Evolutionary conservation across 805 yeast species (phyloP).

Genomic region (Tetrapisispora iriomotensis): DNA sequence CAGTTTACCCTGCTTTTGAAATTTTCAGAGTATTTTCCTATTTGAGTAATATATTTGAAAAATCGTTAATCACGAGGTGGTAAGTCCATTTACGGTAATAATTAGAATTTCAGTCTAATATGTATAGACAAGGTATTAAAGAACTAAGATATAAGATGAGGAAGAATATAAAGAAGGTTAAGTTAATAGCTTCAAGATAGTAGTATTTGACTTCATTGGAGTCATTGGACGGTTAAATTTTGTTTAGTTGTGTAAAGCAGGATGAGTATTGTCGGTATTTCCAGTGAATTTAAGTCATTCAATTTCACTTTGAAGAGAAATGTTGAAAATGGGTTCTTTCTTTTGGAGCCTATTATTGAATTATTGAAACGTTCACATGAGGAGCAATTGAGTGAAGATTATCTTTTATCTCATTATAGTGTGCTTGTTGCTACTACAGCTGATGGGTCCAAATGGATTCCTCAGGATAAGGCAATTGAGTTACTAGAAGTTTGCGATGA

Average conservation of each 20-base stretch:
- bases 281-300: slow-evolving; percentile 1
- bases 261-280: background rate
- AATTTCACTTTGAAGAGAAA: slow-evolving; percentile 9
- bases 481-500: slow-evolving; percentile 1
- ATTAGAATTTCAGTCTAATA: background rate
- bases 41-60: background rate
- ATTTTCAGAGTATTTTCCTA: background rate
- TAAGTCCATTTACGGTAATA: background rate
- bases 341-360: slow-evolving; percentile 8
- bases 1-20: background rate
- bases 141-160: no score
- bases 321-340: slow-evolving; percentile 18
- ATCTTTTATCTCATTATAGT: slow-evolving; percentile 18
- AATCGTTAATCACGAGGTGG: background rate
- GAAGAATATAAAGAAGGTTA: no score
- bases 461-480: slow-evolving; percentile 16
- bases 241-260: background rate
- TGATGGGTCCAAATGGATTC: slow-evolving; percentile 24
- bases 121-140: no score
- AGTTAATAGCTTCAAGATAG: no score
- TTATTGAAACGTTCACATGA: slow-evolving; percentile 9
- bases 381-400: slow-evolving; percentile 7
- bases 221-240: background rate
- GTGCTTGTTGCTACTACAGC: slow-evolving; percentile 21
- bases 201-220: no score